phyloP scores from a whole-genome alignment of 768 basidiomycete species.

The Trametes cingulata region DNA sequence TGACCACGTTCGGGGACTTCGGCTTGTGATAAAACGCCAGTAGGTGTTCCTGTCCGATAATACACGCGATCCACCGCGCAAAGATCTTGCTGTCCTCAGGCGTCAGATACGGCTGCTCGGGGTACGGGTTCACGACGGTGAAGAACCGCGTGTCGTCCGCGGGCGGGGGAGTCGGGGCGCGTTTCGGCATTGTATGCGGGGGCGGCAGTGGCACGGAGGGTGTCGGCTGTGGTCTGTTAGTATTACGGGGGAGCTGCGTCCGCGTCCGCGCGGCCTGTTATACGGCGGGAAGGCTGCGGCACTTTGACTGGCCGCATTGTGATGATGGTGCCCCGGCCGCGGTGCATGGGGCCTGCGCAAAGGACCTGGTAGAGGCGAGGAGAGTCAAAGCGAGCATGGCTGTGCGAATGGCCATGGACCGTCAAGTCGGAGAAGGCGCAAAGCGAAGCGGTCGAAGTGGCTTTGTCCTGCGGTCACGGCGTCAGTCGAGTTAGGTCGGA shows the following conservation, averaged over 20 bases:
- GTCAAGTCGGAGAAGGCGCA: background rate
- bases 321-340: background rate
- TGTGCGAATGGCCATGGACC: no score
- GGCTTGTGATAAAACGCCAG: conserved; percentile 48
- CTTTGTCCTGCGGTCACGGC: no score
- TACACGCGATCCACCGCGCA: conserved; percentile 46
- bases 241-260: background rate
- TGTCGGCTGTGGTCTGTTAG: conserved; percentile 3
- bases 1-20: conserved; percentile 45
- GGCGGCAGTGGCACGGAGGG: conserved; percentile 18
- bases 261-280: no score
- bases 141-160: conserved; percentile 45
- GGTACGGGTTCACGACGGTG: conserved; percentile 47
- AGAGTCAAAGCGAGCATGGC: background rate
- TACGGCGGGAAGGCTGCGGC: background rate
- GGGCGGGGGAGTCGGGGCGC: conserved; percentile 41
- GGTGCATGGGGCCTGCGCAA: background rate
- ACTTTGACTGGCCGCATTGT: background rate
- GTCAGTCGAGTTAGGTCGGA: no score
- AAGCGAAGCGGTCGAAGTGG: background rate
- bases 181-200: conserved; percentile 41
- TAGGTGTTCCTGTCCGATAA: conserved; percentile 39
- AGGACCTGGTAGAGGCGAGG: background rate
- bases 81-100: conserved; percentile 40
- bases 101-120: conserved; percentile 42